Evolutionary conservation across 148 eudicot genomes (phyloP).

Genomic region (Agrostemma githago): DNA sequence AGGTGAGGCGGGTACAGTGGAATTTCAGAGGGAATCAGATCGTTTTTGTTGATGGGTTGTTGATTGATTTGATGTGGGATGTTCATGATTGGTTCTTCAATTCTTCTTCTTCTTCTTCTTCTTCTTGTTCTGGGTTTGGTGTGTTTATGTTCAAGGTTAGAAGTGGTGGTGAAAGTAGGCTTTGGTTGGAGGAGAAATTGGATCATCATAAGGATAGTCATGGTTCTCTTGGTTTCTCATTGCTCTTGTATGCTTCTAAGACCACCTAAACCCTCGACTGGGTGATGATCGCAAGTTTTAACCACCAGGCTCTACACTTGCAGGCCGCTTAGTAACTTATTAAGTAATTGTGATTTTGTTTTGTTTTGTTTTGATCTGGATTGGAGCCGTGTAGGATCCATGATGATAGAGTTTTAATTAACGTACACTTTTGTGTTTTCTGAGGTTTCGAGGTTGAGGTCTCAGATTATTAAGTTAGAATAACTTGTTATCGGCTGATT

Average conservation of each 20-base stretch:
- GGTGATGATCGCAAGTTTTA: no score
- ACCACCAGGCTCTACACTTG: no score
- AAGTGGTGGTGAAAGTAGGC: slow-evolving; percentile 69
- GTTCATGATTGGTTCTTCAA: slow-evolving; percentile 82
- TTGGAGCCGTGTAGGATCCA: no score
- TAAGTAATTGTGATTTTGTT: not conserved
- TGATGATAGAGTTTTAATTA: no score
- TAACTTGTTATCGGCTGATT: no score
- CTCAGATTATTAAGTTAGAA: slow-evolving; percentile 11
- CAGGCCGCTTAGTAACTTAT: not conserved
- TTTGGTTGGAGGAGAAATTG: slow-evolving; percentile 71
- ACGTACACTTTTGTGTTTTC: no score
- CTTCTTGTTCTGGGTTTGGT: slow-evolving; percentile 39
- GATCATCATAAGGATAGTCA: slow-evolving; percentile 32
- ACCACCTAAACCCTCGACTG: slow-evolving; percentile 25
- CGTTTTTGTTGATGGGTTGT: slow-evolving; percentile 70
- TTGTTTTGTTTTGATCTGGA: slow-evolving; percentile 1
- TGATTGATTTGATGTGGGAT: slow-evolving; percentile 89
- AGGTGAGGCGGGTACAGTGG: slow-evolving; percentile 75
- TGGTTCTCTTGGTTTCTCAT: slow-evolving; percentile 49
- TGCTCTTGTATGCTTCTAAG: slow-evolving; percentile 71
- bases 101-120: slow-evolving; percentile 20
- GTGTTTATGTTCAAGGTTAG: slow-evolving; percentile 89
- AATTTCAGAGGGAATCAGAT: slow-evolving; percentile 87
- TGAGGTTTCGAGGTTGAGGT: no score